These are phyloP conservation scores for Conringia planisiliqua DNA, from an alignment of 345 rosid species.

Conservation along the genomic window DNA sequence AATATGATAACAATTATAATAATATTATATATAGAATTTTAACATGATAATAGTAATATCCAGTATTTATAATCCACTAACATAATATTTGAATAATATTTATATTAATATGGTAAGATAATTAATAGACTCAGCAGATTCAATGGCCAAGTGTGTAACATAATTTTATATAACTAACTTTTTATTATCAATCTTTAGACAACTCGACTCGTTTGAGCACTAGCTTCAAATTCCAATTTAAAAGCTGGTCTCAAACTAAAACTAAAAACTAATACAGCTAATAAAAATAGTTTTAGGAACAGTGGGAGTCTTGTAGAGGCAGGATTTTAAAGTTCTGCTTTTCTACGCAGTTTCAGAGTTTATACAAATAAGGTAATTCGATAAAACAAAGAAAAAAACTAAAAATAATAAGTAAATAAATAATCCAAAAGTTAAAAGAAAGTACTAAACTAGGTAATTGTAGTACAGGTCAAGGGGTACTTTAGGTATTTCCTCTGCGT, in stretches of 20 bases:
- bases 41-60: no score
- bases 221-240: no score
- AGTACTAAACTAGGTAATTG: neutral
- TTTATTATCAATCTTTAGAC: no score
- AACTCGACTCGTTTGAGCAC: no score
- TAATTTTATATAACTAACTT: no score
- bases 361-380: slow-evolving; percentile 9
- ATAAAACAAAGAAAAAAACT: neutral
- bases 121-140: no score
- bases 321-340: neutral
- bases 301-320: neutral
- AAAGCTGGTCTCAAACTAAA: neutral
- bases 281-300: neutral
- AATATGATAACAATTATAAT: no score
- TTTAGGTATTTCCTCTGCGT: neutral
- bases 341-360: neutral
- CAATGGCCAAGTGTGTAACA: no score
- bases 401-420: neutral
- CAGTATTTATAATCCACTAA: no score
- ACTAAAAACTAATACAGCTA: neutral
- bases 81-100: no score
- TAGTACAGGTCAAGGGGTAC: slow-evolving; percentile 10
- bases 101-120: no score
- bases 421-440: neutral
- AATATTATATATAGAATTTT: no score